Evolutionary conservation across 1,284 basidiomycete genomes (phyloP), one percentile per base, ranked within the genome.

Genomic region (Ustilago nuda): DNA sequence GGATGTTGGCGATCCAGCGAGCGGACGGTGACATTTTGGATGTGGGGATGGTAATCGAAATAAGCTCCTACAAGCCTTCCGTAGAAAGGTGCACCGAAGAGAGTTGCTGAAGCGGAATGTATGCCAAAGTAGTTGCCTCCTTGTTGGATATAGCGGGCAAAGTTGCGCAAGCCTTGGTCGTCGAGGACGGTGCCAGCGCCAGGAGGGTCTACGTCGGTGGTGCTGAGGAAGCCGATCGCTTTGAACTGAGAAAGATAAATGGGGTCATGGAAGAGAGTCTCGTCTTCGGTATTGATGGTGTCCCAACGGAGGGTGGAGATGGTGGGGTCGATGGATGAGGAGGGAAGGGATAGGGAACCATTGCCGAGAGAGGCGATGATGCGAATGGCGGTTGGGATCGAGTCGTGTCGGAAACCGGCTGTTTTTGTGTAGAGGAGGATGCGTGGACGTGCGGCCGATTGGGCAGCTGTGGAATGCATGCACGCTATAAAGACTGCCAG

Each of bases 11-110:
- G 35, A 12, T 51, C 50, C 15, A 67, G 48, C 6, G 79, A 50
- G 17, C 57, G 63, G 30, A 79, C 56, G 8, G 67, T 61, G 43
- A 82, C 91, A 68, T 89, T 88, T 82, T 91, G 90, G 8, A 93
- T 83, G 8, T 86, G 87, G 0, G 92, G 90, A 81, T 94, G 92
- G 83, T 92, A 92, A 84, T 93, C 92, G 80, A 93, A 93, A 68
- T 88, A 89, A 4, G 92, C 91, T 15, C 91, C 91, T 87, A 72
- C 64, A 2, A 79, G 71, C 50, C 67, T 74, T 50, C 87, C 88
- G 80, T 90, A 93, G 83, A 91, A 92, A 0, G 89, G 89, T 4
- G 90, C 89, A 77, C 91, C 91, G 59, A 89, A 88, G 13, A 93
- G 87, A 54, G 89, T 90, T 61, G 91, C 92, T 1, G 91, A 90